Percentiles rank a stretch among this genome's conserved stretches.
phyloP scores from a whole-genome alignment of 176 grass and related monocot species.

The Zea luxurians region DNA sequence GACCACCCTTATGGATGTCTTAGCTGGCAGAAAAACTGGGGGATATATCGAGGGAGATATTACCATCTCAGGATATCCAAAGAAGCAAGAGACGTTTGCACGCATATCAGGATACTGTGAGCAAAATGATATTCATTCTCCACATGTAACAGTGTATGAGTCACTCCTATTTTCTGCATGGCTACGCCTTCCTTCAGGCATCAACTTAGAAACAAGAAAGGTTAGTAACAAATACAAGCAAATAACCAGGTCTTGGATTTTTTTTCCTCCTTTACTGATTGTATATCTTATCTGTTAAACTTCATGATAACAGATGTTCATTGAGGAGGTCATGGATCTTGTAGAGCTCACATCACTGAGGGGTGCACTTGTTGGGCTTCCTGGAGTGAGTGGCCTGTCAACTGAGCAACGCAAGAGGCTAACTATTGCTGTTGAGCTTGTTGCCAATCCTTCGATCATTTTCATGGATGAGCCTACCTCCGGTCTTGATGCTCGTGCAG shows the following conservation, averaged over 20 bases:
- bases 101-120: conserved; percentile 95
- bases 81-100: conserved; percentile 95
- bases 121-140: conserved; percentile 94
- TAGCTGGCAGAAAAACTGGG: conserved; percentile 89
- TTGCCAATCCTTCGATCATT: conserved; percentile 87
- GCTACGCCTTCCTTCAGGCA: conserved; percentile 64
- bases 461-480: conserved; percentile 99
- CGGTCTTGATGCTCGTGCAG: conserved; percentile 84
- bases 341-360: conserved; percentile 77
- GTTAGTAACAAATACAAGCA: conserved; percentile 48
- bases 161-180: conserved; percentile 87
- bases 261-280: conserved; percentile 27
- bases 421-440: conserved; percentile 92
- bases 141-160: conserved; percentile 79
- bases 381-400: conserved; percentile 80
- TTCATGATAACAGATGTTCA: conserved; percentile 63
- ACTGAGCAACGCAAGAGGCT: conserved; percentile 92
- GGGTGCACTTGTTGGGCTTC: conserved; percentile 80
- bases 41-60: conserved; percentile 79
- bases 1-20: conserved; percentile 93
- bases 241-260: conserved; percentile 21
- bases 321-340: conserved; percentile 90
- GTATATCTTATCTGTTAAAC: conserved; percentile 29
- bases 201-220: conserved; percentile 59
- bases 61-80: conserved; percentile 78